phyloP scores from a whole-genome alignment of 78 protist species.

The Speleostelium caveatum region DNA sequence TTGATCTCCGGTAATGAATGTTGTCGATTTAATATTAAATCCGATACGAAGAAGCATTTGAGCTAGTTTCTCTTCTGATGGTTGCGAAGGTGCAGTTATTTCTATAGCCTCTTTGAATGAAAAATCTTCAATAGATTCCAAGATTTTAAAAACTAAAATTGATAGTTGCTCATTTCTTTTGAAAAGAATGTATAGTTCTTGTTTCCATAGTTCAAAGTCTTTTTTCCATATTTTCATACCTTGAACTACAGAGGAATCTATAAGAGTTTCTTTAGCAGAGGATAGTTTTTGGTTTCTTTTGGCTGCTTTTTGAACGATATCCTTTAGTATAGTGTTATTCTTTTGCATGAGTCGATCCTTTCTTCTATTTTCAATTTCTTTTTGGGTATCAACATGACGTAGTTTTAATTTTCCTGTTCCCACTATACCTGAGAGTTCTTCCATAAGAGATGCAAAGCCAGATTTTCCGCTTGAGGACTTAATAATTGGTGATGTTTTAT shows the following conservation, averaged over 20 bases:
- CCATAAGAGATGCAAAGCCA: slow-evolving; percentile 33
- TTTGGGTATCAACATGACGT: slow-evolving; percentile 37
- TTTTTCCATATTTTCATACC: slow-evolving; percentile 74
- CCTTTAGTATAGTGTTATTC: slow-evolving; percentile 30
- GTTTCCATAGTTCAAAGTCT: slow-evolving; percentile 39
- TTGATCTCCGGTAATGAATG: not conserved
- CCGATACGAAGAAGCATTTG: slow-evolving; percentile 32
- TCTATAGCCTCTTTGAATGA: slow-evolving; percentile 67
- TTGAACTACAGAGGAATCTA: slow-evolving; percentile 16
- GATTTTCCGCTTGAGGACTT: not conserved
- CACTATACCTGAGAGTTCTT: slow-evolving; percentile 35
- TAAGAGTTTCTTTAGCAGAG: not conserved
- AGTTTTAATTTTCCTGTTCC: slow-evolving; percentile 18
- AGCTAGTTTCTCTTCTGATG: slow-evolving; percentile 5
- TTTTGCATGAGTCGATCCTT: slow-evolving; percentile 52
- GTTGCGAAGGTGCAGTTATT: slow-evolving; percentile 4
- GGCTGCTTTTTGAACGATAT: slow-evolving; percentile 48
- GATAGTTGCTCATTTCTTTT: slow-evolving; percentile 18
- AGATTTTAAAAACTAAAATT: slow-evolving; percentile 10
- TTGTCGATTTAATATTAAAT: slow-evolving; percentile 53
- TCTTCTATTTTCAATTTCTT: slow-evolving; percentile 38
- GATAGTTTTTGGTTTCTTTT: not conserved
- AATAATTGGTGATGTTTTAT: not conserved
- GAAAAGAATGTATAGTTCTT: slow-evolving; percentile 9
- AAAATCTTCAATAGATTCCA: slow-evolving; percentile 57